A percentile compares a stretch with the other conserved stretches of the same genome.
Evolutionary conservation across 495 filamentous ascomycete genomes (phyloP).

Genomic region (Talaromyces adpressus): DNA sequence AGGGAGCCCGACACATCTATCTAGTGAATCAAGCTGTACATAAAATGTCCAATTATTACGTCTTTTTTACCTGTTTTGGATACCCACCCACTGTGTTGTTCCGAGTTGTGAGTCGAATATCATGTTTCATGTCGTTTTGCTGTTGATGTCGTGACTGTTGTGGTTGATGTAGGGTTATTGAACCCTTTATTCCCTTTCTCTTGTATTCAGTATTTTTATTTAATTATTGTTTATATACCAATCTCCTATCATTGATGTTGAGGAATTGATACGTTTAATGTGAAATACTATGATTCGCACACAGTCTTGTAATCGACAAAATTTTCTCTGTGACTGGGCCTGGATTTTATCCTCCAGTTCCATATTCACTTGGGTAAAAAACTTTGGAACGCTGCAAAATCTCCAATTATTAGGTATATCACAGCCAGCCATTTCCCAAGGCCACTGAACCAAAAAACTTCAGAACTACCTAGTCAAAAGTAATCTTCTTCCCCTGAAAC

Average conservation of each 20-base stretch:
- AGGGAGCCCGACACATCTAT: no score
- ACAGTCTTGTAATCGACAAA: no score
- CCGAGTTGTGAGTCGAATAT: background rate
- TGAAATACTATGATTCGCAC: no score
- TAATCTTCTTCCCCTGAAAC: slow-evolving; percentile 84
- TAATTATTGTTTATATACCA: background rate
- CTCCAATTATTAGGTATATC: no score
- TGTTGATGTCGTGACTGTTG: background rate
- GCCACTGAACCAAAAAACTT: background rate
- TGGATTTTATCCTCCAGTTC: no score
- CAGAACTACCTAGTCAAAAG: slow-evolving; percentile 61
- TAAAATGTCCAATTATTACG: background rate
- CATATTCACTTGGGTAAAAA: no score
- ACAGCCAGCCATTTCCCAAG: no score
- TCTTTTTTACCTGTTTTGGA: background rate
- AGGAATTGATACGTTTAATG: background rate
- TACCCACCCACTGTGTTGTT: background rate
- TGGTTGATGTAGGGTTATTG: background rate
- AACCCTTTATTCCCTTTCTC: background rate
- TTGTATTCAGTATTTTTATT: background rate
- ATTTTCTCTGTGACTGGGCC: no score
- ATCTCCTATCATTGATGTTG: background rate
- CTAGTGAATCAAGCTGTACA: background rate
- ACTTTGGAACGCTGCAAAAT: no score
- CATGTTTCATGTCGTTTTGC: background rate